phyloP scores from a whole-genome alignment of 345 rosid genomes.

The Bruguiera sexangula region DNA sequence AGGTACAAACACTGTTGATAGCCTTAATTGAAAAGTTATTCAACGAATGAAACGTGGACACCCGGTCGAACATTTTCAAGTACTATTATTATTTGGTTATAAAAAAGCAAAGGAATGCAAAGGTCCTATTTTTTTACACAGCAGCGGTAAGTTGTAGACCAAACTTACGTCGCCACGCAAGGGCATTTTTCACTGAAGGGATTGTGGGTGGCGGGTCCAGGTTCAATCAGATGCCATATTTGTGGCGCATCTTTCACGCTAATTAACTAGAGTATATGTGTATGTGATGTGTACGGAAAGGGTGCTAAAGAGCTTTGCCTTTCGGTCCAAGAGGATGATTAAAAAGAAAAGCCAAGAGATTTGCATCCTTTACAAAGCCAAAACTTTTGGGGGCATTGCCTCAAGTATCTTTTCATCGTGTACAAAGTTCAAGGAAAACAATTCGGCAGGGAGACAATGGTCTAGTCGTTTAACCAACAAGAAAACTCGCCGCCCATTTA shows the following conservation, averaged over 20 bases:
- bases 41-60: no score
- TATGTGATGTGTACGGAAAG: not conserved
- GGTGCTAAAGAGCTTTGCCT: slow-evolving; percentile 15
- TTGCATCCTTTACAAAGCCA: slow-evolving; percentile 33
- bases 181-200: not conserved
- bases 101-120: no score
- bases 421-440: slow-evolving; percentile 1
- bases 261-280: not conserved
- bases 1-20: no score
- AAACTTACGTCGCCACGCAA: not conserved
- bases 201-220: slow-evolving; percentile 17
- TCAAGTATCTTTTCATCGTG: slow-evolving; percentile 11
- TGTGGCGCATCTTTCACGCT: slow-evolving; percentile 16
- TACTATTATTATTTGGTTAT: no score
- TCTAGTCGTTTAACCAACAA: not conserved
- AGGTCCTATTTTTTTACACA: no score
- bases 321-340: slow-evolving; percentile 21
- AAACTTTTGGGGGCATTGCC: slow-evolving; percentile 22
- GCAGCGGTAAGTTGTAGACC: no score
- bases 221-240: slow-evolving; percentile 7
- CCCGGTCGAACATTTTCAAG: no score
- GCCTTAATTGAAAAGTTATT: no score
- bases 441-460: not conserved
- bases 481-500: no score
- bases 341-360: slow-evolving; percentile 7